Conservation (phyloP, 768 basidiomycete species). For the Hygrocybe punicea region DNA sequence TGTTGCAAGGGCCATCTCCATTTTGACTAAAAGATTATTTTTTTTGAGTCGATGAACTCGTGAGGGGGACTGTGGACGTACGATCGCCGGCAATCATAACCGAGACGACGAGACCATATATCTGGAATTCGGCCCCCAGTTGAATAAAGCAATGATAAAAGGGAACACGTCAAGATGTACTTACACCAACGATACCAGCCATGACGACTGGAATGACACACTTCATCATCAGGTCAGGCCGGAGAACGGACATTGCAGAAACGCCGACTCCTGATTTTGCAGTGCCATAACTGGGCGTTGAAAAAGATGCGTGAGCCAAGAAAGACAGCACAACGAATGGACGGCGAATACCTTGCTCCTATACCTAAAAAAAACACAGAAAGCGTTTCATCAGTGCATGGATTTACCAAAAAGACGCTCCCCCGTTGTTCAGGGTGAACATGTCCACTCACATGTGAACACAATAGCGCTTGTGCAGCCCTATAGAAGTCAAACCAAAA, state of each 20-base stretch:
- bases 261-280: constrained; percentile 99
- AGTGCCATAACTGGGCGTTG: constrained; percentile 79
- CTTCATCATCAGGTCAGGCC: constrained; percentile 97
- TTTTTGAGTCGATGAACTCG: neutral
- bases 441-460: constrained; percentile 79
- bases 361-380: constrained; percentile 50
- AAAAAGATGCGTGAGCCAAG: neutral
- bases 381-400: constrained; percentile 8
- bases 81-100: constrained; percentile 87
- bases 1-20: constrained; percentile 84
- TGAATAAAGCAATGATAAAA: neutral
- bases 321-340: constrained; percentile 4
- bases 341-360: constrained; percentile 65
- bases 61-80: constrained; percentile 42
- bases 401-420: neutral
- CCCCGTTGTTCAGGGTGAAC: too few relatives aligned
- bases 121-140: constrained; percentile 43
- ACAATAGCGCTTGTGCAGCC: constrained; percentile 96
- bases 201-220: constrained; percentile 97
- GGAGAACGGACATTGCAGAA: constrained; percentile 95
- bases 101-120: constrained; percentile 98
- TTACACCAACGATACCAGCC: constrained; percentile 99
- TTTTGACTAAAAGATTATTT: constrained; percentile 47
- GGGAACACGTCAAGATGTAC: constrained; percentile 36
- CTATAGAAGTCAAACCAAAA: constrained; percentile 37